phyloP scores from a whole-genome alignment of 305 asterid genomes.

The Ilex paraguariensis region DNA sequence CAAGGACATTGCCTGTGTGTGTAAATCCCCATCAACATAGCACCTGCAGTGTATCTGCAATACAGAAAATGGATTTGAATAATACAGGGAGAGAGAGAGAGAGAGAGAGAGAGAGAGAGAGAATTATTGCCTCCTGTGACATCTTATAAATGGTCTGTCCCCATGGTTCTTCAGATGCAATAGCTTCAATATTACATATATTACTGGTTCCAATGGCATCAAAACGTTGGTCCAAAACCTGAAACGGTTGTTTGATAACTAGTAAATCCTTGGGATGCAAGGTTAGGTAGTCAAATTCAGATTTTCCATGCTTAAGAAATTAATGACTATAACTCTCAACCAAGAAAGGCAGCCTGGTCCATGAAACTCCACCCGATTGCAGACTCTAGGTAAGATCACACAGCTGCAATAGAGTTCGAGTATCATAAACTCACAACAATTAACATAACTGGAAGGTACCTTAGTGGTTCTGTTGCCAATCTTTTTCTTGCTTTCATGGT shows the following conservation, averaged over 20 bases:
- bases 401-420: no score
- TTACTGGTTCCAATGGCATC: slow-evolving; percentile 7
- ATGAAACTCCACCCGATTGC: no score
- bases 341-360: no score
- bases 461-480: no score
- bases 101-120: background rate
- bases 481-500: no score
- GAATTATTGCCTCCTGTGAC: slow-evolving; percentile 43
- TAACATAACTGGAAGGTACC: no score
- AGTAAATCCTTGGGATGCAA: background rate
- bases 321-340: no score
- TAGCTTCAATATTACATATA: slow-evolving; percentile 23
- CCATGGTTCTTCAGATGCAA: slow-evolving; percentile 34
- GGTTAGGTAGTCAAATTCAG: no score
- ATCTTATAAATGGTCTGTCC: slow-evolving; percentile 41
- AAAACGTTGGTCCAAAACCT: slow-evolving; percentile 32
- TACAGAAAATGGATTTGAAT: background rate
- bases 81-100: background rate
- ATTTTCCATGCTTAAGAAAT: no score
- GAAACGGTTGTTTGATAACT: slow-evolving; percentile 9
- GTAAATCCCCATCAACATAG: slow-evolving; percentile 34
- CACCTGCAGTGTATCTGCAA: slow-evolving; percentile 35
- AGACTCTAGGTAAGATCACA: no score
- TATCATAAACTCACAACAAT: no score
- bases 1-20: slow-evolving; percentile 37